A percentile compares a stretch with the other conserved stretches of the same genome.
Conservation (phyloP, 768 basidiomycete genomes). For the Phaeotremella fagi region DNA sequence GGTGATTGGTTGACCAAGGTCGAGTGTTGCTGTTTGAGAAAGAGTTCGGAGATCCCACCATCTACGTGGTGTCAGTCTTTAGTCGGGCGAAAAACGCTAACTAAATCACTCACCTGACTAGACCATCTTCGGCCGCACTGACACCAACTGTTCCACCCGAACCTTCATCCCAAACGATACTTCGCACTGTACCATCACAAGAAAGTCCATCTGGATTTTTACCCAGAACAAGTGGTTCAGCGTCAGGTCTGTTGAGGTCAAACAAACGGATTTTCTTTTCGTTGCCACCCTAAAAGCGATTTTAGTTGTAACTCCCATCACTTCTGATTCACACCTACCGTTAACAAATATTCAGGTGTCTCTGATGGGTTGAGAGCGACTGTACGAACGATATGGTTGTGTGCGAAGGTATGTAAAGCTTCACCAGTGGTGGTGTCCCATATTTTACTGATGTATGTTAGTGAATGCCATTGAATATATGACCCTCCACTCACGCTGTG, state of each 20-base stretch:
- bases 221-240: constrained; percentile 73
- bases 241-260: constrained; percentile 78
- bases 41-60: constrained; percentile 95
- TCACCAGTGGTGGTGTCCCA: constrained; percentile 92
- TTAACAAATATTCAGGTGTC: constrained; percentile 45
- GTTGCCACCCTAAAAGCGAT: constrained; percentile 79
- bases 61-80: constrained; percentile 51
- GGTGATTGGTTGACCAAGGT: constrained; percentile 73
- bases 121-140: constrained; percentile 85
- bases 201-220: constrained; percentile 57
- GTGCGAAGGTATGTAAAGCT: constrained; percentile 89
- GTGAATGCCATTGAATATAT: not conserved
- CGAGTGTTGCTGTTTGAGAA: constrained; percentile 63
- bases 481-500: constrained; percentile 67
- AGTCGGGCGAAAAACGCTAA: not conserved
- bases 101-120: constrained; percentile 64
- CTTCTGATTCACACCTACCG: constrained; percentile 23
- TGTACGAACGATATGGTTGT: constrained; percentile 95
- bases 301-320: constrained; percentile 48
- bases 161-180: constrained; percentile 81
- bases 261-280: constrained; percentile 97
- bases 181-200: constrained; percentile 86
- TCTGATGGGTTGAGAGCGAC: constrained; percentile 72
- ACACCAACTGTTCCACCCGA: constrained; percentile 69
- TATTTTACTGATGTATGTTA: constrained; percentile 62